Evolutionary conservation across 768 basidiomycete species (phyloP), one percentile per base, ranked within the genome.

Genomic region (Filobasidium wieringae): DNA sequence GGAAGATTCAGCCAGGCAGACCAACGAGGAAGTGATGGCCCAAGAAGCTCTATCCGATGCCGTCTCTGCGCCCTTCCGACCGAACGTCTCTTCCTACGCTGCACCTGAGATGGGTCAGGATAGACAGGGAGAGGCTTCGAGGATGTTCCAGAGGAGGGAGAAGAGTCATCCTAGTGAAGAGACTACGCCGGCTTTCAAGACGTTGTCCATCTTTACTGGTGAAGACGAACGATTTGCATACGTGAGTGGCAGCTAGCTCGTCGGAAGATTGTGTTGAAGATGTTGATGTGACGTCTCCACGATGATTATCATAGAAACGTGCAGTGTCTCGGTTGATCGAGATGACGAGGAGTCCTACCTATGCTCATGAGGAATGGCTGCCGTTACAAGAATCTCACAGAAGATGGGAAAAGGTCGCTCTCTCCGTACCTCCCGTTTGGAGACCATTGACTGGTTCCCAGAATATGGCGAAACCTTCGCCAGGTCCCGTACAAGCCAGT

Each of bases 221-320:
- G 76, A 82, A 66, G 82, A 83, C 63, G 82, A 84, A 68, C 77
- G 79, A 33, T 82, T 83, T 64, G 80, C 80, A 1, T 83, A 79
- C 76, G 72, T 73, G 55, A 64, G 70, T 64, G 8, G 11, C 33
- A 6, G n/a, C 22, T 3, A 0, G 29, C 15, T 15, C 7, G 32
- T 24, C 32, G 6, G n/a, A 22, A 22, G 7, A 40, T 2, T n/a
- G 37, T 19, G 45, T 43, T 24, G 19, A n/a, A n/a, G n/a, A n/a
- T n/a, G n/a, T n/a, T n/a, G n/a, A n/a, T n/a, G n/a, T n/a, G n/a
- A n/a, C 43, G 45, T 24, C 26, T 26, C 3, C 22, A 7, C n/a
- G 33, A 19, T 7, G 11, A 17, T 24, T 27, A n/a, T 37, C 4
- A 22, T 47, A 71, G 72, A 80, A 80, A 72, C 78, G 82, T 37